A percentile compares a stretch with the other conserved stretches of the same genome.
Conservation (phyloP, 768 basidiomycete species). For the Cyathus striatus region DNA sequence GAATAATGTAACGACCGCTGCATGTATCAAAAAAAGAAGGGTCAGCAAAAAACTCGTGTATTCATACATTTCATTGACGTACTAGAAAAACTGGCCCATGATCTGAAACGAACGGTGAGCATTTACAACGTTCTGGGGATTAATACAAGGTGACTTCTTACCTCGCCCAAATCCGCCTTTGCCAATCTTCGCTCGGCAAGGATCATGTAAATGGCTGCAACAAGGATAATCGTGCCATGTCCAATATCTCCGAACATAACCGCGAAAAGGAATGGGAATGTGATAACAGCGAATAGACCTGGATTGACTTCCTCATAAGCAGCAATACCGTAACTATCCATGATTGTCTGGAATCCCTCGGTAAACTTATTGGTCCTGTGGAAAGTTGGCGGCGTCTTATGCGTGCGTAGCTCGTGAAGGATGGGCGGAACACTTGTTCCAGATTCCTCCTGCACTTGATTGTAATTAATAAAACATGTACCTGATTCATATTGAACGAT, state of each 20-base stretch:
- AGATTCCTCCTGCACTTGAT: conserved; percentile 63
- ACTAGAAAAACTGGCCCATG: conserved; percentile 88
- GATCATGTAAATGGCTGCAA: conserved; percentile 82
- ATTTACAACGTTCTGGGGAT: conserved; percentile 1
- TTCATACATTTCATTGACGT: conserved; percentile 26
- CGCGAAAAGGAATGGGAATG: conserved; percentile 97
- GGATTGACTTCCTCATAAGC: conserved; percentile 97
- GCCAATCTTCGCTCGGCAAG: conserved; percentile 75
- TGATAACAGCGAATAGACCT: conserved; percentile 85
- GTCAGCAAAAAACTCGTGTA: conserved; percentile 10
- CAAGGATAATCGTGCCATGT: conserved; percentile 81
- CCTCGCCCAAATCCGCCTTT: conserved; percentile 72
- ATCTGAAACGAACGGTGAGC: conserved; percentile 44
- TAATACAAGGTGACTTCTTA: conserved; percentile 21
- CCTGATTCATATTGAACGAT: too few relatives aligned
- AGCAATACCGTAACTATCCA: conserved; percentile 95
- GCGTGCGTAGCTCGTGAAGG: conserved; percentile 82
- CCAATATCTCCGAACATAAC: conserved; percentile 99
- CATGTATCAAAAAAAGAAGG: conserved; percentile 25
- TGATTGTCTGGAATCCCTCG: conserved; percentile 94
- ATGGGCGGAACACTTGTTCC: conserved; percentile 92
- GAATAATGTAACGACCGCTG: conserved; percentile 96
- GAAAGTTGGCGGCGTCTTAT: conserved; percentile 93
- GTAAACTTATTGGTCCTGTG: conserved; percentile 95
- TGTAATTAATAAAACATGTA: conserved; percentile 2